Conservation (phyloP, 2,329 filamentous ascomycete genomes). For the Plenodomus biglobosus region DNA sequence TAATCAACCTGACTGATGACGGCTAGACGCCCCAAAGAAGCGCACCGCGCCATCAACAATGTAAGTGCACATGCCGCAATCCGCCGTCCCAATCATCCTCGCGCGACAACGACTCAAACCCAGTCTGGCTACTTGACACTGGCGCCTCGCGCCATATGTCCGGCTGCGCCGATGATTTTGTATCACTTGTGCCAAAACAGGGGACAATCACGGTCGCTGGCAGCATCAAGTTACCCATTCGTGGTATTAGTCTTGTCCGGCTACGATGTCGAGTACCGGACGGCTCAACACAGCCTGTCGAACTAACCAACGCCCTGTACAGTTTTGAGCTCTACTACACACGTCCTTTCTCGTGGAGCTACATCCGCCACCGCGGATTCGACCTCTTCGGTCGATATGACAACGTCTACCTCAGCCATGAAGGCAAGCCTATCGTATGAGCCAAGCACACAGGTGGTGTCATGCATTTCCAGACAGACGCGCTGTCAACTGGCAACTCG, state of each 20-base stretch:
- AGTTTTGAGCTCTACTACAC: slow-evolving; percentile 7
- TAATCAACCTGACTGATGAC: slow-evolving; percentile 2
- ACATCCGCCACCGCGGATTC: background rate
- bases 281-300: background rate
- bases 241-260: slow-evolving; percentile 3
- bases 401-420: slow-evolving; percentile 1
- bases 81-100: background rate
- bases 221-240: slow-evolving; percentile 8
- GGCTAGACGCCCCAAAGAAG: background rate
- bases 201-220: slow-evolving; percentile 7
- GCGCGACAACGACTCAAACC: background rate
- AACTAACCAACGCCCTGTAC: slow-evolving; percentile 12
- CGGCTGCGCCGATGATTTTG: slow-evolving; percentile 7
- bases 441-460: background rate
- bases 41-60: too few species aligned
- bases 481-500: background rate
- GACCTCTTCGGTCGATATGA: background rate
- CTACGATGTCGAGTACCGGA: slow-evolving; percentile 5
- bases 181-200: background rate
- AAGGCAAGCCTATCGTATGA: background rate
- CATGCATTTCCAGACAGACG: slow-evolving; percentile 3
- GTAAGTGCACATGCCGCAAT: slow-evolving; percentile 6
- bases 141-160: slow-evolving; percentile 11
- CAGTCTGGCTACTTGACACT: slow-evolving; percentile 10
- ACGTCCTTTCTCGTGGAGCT: slow-evolving; percentile 4